Evolutionary conservation across 2,329 filamentous ascomycete species (phyloP), one percentile per base, ranked within the genome.

Genomic region (Fusarium nurragi): DNA sequence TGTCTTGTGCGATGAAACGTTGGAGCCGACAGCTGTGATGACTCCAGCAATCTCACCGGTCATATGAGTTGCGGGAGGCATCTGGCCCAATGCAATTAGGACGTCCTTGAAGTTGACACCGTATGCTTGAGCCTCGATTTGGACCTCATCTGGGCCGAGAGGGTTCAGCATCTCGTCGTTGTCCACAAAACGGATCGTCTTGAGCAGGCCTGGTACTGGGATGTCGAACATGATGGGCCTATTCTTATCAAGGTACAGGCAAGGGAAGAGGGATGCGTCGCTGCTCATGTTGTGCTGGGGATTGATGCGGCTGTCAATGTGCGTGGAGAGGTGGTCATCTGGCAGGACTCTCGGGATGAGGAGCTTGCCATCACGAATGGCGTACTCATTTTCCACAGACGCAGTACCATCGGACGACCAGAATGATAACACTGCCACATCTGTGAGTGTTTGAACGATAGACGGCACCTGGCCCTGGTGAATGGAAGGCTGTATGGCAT

Each of bases 41-140:
- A 55, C 23, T 11, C 45, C 45, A 8, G 45, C 32, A 6, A 34
- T 40, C 39, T 55, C 52, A 12, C 47, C 45, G 7, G 45, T 48
- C 12, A 50, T 28, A 18, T 41, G 39, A 6, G 47, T 40, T 13
- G 39, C 52, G 5, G 45, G 45, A 10, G 52, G 45, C 28, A 52
- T 41, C 13, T 56, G 48, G 5, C 53, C 53, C 9, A 56, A 22
- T 2, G 53, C 25, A n/a, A 56, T 43, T 4, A 56, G 53, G 6
- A 52, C 46, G 9, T 52, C 53, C 26, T 56, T 51, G 4, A 56
- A 51, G 39, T 56, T 52, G n/a, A 56, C 30, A 4, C 38, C 53
- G 13, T 51, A 41, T 6, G 39, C 12, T 11, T 26, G 48, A 11
- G 40, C 53, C 16, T 56, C 30, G 22, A 56, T 56, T 32, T 56